Percentiles rank a stretch among this genome's conserved stretches.
phyloP scores from a whole-genome alignment of 257 asterid species.

The Solanum pennellii region DNA sequence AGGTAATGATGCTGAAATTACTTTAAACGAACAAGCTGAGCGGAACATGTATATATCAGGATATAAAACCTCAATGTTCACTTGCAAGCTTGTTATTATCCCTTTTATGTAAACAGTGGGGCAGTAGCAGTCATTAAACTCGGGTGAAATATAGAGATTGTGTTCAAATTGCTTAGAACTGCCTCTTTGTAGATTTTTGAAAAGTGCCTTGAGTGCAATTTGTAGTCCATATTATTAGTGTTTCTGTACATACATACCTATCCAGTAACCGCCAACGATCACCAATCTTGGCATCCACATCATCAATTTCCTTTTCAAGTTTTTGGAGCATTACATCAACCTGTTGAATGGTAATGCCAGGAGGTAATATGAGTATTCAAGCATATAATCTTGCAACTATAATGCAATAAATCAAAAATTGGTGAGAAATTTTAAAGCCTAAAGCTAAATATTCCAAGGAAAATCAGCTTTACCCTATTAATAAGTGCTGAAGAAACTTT shows the following conservation, averaged over 20 bases:
- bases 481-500: conserved; percentile 83
- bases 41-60: neutral
- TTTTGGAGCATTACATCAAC: conserved; percentile 97
- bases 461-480: conserved; percentile 53
- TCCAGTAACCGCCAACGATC: conserved; percentile 89
- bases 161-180: neutral
- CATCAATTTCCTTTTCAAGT: conserved; percentile 95
- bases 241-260: conserved; percentile 55
- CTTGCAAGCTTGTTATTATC: neutral
- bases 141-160: neutral
- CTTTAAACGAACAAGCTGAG: neutral
- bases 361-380: conserved; percentile 2
- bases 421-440: neutral
- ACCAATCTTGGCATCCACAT: conserved; percentile 91
- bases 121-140: neutral
- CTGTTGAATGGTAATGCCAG: conserved; percentile 28
- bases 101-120: neutral
- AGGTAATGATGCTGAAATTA: neutral
- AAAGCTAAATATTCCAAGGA: neutral
- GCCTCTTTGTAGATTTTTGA: neutral
- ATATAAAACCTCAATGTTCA: neutral
- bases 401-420: conserved; percentile 1
- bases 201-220: neutral
- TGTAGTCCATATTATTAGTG: neutral
- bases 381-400: neutral